A percentile compares a stretch with the other conserved stretches of the same genome.
Evolutionary conservation across 371 early-diverging fungal genomes (phyloP).

Genomic region (Cokeromyces recurvatus): DNA sequence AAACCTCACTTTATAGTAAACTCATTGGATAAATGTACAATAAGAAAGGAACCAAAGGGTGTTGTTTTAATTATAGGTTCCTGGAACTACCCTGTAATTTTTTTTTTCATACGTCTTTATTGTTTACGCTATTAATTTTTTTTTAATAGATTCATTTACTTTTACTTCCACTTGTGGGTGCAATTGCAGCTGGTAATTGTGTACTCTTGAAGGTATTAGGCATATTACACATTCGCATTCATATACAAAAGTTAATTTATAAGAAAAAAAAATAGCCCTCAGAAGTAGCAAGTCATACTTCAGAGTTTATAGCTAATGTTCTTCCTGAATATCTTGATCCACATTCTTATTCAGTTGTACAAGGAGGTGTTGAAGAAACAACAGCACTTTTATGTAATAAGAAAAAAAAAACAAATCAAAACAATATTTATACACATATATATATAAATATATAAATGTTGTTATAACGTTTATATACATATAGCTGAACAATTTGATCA

Average conservation of each 20-base stretch:
- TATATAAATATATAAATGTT: no score
- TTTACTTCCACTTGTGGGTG: slow-evolving; percentile 77
- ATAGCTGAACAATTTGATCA: slow-evolving; percentile 68
- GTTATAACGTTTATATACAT: no score
- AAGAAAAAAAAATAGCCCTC: slow-evolving; percentile 57
- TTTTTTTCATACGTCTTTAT: no score
- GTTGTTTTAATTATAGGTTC: slow-evolving; percentile 68
- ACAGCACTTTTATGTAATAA: slow-evolving; percentile 55
- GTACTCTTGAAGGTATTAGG: slow-evolving; percentile 64
- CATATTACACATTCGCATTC: neutral
- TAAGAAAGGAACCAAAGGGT: slow-evolving; percentile 72
- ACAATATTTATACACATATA: no score
- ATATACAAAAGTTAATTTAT: neutral
- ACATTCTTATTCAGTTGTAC: slow-evolving; percentile 58
- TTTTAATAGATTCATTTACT: slow-evolving; percentile 46
- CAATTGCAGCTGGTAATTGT: slow-evolving; percentile 91
- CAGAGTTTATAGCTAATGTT: slow-evolving; percentile 52
- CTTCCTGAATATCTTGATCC: slow-evolving; percentile 76
- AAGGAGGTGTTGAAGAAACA: slow-evolving; percentile 74
- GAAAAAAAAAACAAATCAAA: no score
- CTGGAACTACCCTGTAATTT: slow-evolving; percentile 86
- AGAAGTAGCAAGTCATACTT: slow-evolving; percentile 71
- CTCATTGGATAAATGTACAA: slow-evolving; percentile 31
- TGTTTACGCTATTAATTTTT: neutral
- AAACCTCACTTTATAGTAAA: slow-evolving; percentile 36